Evolutionary conservation across 2,329 filamentous ascomycete species (phyloP).

Genomic region (Ceratocystis destructans): DNA sequence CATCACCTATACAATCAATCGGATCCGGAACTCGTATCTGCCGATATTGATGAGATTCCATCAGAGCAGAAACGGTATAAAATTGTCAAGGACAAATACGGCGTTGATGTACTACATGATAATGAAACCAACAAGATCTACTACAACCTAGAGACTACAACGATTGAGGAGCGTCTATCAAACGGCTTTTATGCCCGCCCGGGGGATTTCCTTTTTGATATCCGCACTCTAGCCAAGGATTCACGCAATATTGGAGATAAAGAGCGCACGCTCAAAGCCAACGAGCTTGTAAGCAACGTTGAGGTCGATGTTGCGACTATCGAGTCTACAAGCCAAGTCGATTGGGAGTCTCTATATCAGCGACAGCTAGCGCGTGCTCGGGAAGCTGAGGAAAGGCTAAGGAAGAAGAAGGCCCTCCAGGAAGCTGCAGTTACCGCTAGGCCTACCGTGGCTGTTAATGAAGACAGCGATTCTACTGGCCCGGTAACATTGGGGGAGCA

Average conservation of each 20-base stretch:
- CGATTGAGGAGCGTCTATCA: constrained; percentile 88
- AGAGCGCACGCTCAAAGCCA: constrained; percentile 70
- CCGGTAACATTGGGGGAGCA: constrained; percentile 50
- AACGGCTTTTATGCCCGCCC: constrained; percentile 93
- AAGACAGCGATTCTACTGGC: constrained; percentile 41
- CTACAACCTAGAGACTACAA: constrained; percentile 86
- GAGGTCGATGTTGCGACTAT: constrained; percentile 81
- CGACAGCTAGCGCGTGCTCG: constrained; percentile 54
- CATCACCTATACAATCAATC: constrained; percentile 74
- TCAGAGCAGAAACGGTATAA: constrained; percentile 60
- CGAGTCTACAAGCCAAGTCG: constrained; percentile 50
- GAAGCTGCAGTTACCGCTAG: not conserved
- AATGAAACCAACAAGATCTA: constrained; percentile 69
- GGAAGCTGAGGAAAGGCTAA: constrained; percentile 45
- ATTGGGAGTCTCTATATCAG: constrained; percentile 71
- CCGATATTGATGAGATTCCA: constrained; percentile 37
- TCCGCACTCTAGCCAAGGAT: constrained; percentile 73
- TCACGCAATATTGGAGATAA: constrained; percentile 69
- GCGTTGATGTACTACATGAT: constrained; percentile 62
- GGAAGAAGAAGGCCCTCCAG: constrained; percentile 38
- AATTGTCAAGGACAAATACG: constrained; percentile 65
- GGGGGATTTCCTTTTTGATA: constrained; percentile 77
- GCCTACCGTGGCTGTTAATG: not conserved
- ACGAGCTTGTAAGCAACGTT: constrained; percentile 83
- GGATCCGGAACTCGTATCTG: constrained; percentile 54